Evolutionary conservation across 805 yeast species (phyloP).

Genomic region (Starmerella khaoyaiensis): DNA sequence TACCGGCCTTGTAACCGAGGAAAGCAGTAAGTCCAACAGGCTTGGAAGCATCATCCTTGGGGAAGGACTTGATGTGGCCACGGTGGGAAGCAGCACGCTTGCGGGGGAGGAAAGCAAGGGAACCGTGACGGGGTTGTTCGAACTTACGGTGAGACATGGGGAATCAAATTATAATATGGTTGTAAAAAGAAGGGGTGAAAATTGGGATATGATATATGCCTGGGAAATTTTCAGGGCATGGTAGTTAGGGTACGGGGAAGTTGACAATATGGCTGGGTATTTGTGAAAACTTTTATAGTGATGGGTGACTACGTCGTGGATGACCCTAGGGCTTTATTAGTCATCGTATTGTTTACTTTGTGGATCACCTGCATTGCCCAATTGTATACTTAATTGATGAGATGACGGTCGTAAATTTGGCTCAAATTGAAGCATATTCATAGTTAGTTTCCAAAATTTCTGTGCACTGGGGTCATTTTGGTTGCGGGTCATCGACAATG

Average conservation of each 20-base stretch:
- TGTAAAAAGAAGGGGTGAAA: neutral
- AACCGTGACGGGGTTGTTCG: conserved; percentile 99
- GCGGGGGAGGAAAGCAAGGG: conserved; percentile 98
- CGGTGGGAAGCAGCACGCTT: conserved; percentile 98
- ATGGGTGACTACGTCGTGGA: neutral
- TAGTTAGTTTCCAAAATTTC: conserved; percentile 3
- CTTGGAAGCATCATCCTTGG: conserved; percentile 94
- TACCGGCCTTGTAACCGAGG: conserved; percentile 99
- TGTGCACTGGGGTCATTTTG: neutral
- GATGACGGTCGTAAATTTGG: conserved; percentile 13
- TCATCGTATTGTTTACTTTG: too few species aligned
- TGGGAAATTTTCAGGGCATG: neutral
- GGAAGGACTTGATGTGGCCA: conserved; percentile 99
- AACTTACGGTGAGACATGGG: conserved; percentile 98
- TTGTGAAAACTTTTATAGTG: neutral
- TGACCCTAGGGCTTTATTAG: neutral
- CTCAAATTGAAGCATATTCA: conserved; percentile 9
- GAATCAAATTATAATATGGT: conserved; percentile 8
- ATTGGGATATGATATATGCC: neutral
- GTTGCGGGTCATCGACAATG: neutral
- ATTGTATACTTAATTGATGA: too few species aligned
- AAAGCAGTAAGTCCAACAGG: conserved; percentile 98
- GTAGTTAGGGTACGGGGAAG: neutral
- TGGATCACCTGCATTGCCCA: too few species aligned
- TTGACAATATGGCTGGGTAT: neutral